A percentile compares a stretch with the other conserved stretches of the same genome.
These are phyloP conservation scores for Neoboletus magnificus DNA, from an alignment of 768 basidiomycete genomes.

Conservation along the genomic window DNA sequence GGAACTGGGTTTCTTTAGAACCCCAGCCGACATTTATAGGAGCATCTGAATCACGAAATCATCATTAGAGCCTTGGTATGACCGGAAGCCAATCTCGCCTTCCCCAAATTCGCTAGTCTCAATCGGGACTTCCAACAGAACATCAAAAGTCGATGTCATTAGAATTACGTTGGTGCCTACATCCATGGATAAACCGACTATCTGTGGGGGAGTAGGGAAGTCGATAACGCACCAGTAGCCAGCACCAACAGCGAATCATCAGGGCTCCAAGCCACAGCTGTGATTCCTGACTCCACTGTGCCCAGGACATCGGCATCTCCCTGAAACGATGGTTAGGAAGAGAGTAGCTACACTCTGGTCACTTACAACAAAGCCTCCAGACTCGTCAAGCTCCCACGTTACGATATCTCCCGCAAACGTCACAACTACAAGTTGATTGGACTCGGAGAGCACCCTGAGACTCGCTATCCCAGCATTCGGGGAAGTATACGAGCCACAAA, in stretches of 20 bases:
- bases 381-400: conserved; percentile 53
- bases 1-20: conserved; percentile 94
- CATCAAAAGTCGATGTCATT: conserved; percentile 88
- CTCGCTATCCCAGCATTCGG: conserved; percentile 49
- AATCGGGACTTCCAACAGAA: conserved; percentile 74
- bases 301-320: conserved; percentile 69
- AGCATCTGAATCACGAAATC: conserved; percentile 49
- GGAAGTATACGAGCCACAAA: conserved; percentile 23
- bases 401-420: conserved; percentile 82
- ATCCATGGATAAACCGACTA: conserved; percentile 23
- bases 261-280: conserved; percentile 84
- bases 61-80: conserved; percentile 1
- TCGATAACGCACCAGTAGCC: conserved; percentile 58
- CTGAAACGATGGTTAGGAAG: conserved; percentile 13
- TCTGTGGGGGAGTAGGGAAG: neutral
- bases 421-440: conserved; percentile 61
- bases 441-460: conserved; percentile 70
- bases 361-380: conserved; percentile 42
- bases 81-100: conserved; percentile 42
- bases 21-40: conserved; percentile 99
- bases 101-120: conserved; percentile 81
- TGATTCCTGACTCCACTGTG: conserved; percentile 79
- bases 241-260: conserved; percentile 86
- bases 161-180: conserved; percentile 78
- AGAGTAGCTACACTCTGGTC: neutral